phyloP scores from a whole-genome alignment of 257 asterid species.

The Prunella vulgaris region DNA sequence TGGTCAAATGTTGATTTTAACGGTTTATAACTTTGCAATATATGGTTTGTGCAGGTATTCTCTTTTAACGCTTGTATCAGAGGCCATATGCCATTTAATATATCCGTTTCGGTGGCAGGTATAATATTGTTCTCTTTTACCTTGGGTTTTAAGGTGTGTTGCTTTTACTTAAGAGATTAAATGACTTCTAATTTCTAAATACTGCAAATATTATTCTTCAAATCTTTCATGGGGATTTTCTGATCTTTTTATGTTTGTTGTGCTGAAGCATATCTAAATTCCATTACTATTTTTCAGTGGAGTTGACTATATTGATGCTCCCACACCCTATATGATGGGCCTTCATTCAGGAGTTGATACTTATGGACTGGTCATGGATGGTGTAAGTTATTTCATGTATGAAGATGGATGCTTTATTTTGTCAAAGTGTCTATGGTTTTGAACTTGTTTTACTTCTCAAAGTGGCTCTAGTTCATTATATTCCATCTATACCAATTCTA shows the following conservation, averaged over 20 bases:
- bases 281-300: conserved; percentile 99
- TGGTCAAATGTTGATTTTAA: background rate
- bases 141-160: conserved; percentile 18
- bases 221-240: conserved; percentile 32
- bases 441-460: background rate
- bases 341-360: conserved; percentile 99
- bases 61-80: conserved; percentile 90
- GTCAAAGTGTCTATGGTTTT: background rate
- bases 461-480: background rate
- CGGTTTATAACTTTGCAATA: background rate
- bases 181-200: conserved; percentile 13
- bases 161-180: conserved; percentile 9
- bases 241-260: conserved; percentile 53
- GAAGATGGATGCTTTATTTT: conserved; percentile 5
- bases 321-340: conserved; percentile 99
- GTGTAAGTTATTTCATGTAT: conserved; percentile 61
- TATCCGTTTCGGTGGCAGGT: conserved; percentile 99
- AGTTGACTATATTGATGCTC: conserved; percentile 99
- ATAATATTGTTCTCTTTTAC: conserved; percentile 16
- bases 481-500: background rate
- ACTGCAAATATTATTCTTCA: conserved; percentile 24
- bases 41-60: conserved; percentile 67
- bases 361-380: conserved; percentile 88
- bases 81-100: conserved; percentile 94
- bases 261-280: conserved; percentile 99